Percentiles rank a stretch among this genome's conserved stretches.
Evolutionary conservation across 768 basidiomycete genomes (phyloP).

Genomic region (Kwoniella bestiolae): DNA sequence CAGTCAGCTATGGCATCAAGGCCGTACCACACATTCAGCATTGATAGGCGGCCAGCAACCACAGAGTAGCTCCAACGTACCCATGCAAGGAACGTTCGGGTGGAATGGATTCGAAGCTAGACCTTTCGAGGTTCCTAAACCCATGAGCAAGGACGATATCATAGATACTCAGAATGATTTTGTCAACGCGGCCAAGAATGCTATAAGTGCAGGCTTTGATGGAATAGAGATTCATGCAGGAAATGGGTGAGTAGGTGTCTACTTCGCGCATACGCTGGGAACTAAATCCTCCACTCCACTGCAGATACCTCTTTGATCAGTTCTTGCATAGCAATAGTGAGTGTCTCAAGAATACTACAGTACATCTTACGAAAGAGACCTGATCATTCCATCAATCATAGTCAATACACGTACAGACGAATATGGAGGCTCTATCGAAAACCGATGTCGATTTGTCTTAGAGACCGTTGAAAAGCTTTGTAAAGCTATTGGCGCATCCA

Average conservation of each 20-base stretch:
- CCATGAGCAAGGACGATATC: constrained; percentile 48
- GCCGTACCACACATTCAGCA: constrained; percentile 28
- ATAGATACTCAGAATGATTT: constrained; percentile 46
- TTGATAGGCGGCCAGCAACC: constrained; percentile 1
- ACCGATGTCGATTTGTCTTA: constrained; percentile 56
- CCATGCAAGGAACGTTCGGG: constrained; percentile 9
- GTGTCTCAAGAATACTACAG: background rate
- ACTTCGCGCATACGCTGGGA: too few species aligned
- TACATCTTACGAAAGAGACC: background rate
- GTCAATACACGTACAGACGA: constrained; percentile 58
- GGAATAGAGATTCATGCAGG: constrained; percentile 60
- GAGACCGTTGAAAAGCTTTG: constrained; percentile 54
- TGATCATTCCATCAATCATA: constrained; percentile 41
- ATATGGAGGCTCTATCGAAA: constrained; percentile 58
- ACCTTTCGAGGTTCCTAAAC: constrained; percentile 29
- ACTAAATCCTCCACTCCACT: too few species aligned
- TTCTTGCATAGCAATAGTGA: constrained; percentile 34
- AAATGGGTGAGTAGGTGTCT: constrained; percentile 29
- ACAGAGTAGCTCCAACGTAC: constrained; percentile 8
- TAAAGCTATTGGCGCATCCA: constrained; percentile 32
- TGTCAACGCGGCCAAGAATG: constrained; percentile 62
- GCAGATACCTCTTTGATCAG: constrained; percentile 46
- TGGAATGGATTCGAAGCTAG: constrained; percentile 9
- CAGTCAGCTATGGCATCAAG: constrained; percentile 32
- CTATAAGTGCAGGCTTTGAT: constrained; percentile 66